These are phyloP conservation scores for Inonotus hispidus DNA, from an alignment of 1,284 basidiomycete genomes.

Conservation along the genomic window DNA sequence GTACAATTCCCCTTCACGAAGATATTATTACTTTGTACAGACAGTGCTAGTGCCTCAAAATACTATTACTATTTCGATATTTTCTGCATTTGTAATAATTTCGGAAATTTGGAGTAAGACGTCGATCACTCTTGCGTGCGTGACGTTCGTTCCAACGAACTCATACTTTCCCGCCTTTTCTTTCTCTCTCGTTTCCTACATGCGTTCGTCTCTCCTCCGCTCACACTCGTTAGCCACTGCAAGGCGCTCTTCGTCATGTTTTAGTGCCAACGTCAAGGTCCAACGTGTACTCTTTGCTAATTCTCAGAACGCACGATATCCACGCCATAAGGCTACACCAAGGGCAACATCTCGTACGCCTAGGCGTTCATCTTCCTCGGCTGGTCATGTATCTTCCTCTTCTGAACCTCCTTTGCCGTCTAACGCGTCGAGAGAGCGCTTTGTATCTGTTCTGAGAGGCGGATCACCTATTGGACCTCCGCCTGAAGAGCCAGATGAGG, in stretches of 20 bases:
- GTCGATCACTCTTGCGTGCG: not conserved
- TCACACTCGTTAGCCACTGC: constrained; percentile 41
- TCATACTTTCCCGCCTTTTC: not conserved
- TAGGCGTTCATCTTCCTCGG: constrained; percentile 23
- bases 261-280: constrained; percentile 10
- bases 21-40: not conserved
- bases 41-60: no score
- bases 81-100: not conserved
- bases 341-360: constrained; percentile 27
- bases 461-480: constrained; percentile 20
- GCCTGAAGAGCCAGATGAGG: constrained; percentile 29
- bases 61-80: not conserved
- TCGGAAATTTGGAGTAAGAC: not conserved
- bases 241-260: constrained; percentile 25
- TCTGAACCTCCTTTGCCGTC: not conserved
- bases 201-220: constrained; percentile 53
- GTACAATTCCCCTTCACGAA: constrained; percentile 2
- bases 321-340: constrained; percentile 3
- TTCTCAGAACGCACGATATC: constrained; percentile 29
- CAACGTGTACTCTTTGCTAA: constrained; percentile 32
- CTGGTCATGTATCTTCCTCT: not conserved
- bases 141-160: not conserved
- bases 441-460: constrained; percentile 26
- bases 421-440: not conserved
- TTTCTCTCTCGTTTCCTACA: constrained; percentile 28